A percentile compares a stretch with the other conserved stretches of the same genome.
These are phyloP conservation scores for Paramyrothecium sp. DNA, from an alignment of 2,329 filamentous ascomycete genomes.

Conservation along the genomic window DNA sequence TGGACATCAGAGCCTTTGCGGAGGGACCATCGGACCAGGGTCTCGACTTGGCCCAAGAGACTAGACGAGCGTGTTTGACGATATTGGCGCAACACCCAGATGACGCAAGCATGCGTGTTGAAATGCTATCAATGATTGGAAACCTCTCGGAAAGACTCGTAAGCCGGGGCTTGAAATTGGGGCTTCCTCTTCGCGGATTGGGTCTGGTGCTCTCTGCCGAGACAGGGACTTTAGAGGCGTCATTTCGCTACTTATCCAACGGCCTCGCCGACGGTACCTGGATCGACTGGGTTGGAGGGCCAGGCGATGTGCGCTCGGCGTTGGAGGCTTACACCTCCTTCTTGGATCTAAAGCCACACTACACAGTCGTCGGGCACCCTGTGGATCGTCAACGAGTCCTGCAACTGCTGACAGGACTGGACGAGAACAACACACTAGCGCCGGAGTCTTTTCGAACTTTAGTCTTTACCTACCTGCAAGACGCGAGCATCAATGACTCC, in stretches of 20 bases:
- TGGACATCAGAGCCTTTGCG: conserved; percentile 14
- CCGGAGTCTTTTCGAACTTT: conserved; percentile 23
- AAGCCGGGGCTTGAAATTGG: conserved; percentile 16
- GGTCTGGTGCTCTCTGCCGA: conserved; percentile 28
- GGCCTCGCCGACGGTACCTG: conserved; percentile 15
- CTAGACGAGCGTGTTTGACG: conserved; percentile 20
- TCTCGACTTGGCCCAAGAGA: conserved; percentile 12
- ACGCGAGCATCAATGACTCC: not conserved
- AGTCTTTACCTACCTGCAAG: conserved; percentile 9
- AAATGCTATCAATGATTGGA: conserved; percentile 28
- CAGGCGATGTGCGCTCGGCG: conserved; percentile 17
- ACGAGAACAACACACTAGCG: conserved; percentile 15
- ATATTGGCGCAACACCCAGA: conserved; percentile 7
- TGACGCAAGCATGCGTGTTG: no score
- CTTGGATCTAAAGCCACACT: conserved; percentile 3
- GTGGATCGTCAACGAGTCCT: conserved; percentile 22
- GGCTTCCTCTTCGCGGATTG: conserved; percentile 23
- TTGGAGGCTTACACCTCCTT: conserved; percentile 14
- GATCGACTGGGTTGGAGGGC: conserved; percentile 4
- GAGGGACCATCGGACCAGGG: not conserved
- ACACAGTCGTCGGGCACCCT: conserved; percentile 3
- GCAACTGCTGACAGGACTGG: conserved; percentile 24
- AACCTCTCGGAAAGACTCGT: conserved; percentile 35
- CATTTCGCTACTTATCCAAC: conserved; percentile 20
- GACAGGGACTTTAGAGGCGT: conserved; percentile 17